phyloP scores from a whole-genome alignment of 1,139 yeast species.

The Lodderomyces pseudojiufengensis region DNA sequence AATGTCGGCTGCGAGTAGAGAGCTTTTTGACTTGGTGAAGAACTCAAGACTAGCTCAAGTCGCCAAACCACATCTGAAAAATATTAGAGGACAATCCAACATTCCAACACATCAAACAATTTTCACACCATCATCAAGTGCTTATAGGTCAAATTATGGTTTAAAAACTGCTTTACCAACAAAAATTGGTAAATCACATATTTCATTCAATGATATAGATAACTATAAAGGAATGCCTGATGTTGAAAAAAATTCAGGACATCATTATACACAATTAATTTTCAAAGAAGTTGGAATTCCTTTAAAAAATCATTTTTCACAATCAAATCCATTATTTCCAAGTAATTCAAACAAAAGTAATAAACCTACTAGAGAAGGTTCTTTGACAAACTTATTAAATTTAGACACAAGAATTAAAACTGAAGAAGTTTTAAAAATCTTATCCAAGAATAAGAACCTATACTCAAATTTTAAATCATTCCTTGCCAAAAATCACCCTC shows the following conservation, averaged over 20 bases:
- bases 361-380: conserved; percentile 19
- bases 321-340: conserved; percentile 34
- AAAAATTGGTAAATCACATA: conserved; percentile 40
- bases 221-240: conserved; percentile 45
- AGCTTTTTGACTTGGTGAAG: conserved; percentile 34
- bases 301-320: conserved; percentile 29
- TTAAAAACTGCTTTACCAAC: conserved; percentile 43
- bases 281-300: conserved; percentile 43
- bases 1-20: conserved; percentile 8
- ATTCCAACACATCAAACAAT: conserved; percentile 46
- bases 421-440: conserved; percentile 25
- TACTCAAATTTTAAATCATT: conserved; percentile 30
- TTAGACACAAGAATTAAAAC: conserved; percentile 25
- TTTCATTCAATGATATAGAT: conserved; percentile 44
- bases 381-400: conserved; percentile 32
- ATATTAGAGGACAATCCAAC: conserved; percentile 28
- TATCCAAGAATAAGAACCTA: conserved; percentile 33
- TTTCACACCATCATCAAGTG: conserved; percentile 42
- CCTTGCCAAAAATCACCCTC: conserved; percentile 36
- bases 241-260: conserved; percentile 43
- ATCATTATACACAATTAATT: conserved; percentile 35
- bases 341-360: conserved; percentile 20
- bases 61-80: conserved; percentile 38
- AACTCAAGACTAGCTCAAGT: conserved; percentile 47
- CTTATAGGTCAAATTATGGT: conserved; percentile 43